Evolutionary conservation across 305 asterid species (phyloP), one percentile per base, ranked within the genome.

Genomic region (Lippia alba): DNA sequence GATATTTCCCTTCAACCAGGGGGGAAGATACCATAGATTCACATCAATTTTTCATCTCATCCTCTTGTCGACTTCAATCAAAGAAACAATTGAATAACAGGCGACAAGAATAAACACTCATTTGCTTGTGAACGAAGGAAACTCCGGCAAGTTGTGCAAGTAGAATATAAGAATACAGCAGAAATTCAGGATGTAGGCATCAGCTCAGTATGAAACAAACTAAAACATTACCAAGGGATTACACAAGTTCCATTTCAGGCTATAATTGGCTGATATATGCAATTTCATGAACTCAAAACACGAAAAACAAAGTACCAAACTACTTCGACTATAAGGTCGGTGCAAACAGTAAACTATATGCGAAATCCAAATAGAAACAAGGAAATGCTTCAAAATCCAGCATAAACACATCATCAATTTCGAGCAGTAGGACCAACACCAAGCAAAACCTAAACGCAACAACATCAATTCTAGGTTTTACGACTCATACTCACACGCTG

Each of bases 401-500:
- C 16, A 33, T 8, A 12, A 36, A 58, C 15, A 53, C 46, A 33
- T 30, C 69, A 39, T 10, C 10, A 60, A 71, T 58, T 24, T 19
- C 50, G 65, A 58, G 24, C 69, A 59, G 32, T 51, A 57, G 11
- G 12, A 50, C 57, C 6, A 12, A 32, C 55, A 56, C 54, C 50
- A 56, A 39, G 18, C 9, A n/a, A 62, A 48, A 24, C 8, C 46
- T 4, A 71, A 18, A 33, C 10, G 50, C 15, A 36, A 41, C 40
- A 33, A 17, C 33, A 11, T 7, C 10, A 57, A 16, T 10, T 17
- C 60, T 57, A 74, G 75, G 71, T 69, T 57, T 59, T 18, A 45
- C 4, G 30, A 20, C 34, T 16, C 67, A 74, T 3, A 56, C 90
- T 86, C 82, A 92, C 96, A 86, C 88, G 76, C 79, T 75, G 82